These are phyloP conservation scores for Septoria petroselini DNA, from an alignment of 2,329 filamentous ascomycete species.

Conservation along the genomic window DNA sequence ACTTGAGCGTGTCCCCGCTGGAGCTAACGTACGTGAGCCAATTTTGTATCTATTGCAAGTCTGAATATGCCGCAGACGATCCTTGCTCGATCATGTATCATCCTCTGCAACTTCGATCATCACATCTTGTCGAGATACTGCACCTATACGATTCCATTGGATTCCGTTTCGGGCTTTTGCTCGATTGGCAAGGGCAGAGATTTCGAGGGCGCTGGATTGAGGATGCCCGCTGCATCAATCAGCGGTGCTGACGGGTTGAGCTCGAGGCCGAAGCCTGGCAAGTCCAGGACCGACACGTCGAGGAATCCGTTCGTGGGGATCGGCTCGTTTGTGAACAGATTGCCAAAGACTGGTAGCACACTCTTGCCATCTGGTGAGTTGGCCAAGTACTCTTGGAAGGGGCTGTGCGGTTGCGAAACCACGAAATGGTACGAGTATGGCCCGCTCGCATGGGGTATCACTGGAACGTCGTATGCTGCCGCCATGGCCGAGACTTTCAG, in stretches of 20 bases:
- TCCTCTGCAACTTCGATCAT: neutral
- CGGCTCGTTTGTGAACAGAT: conserved; percentile 85
- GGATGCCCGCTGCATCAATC: conserved; percentile 69
- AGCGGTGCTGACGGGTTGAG: conserved; percentile 78
- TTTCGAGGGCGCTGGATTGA: conserved; percentile 61
- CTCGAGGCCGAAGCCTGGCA: conserved; percentile 85
- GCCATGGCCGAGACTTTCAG: conserved; percentile 87
- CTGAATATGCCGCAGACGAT: no score
- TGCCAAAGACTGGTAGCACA: conserved; percentile 86
- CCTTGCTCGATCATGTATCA: neutral
- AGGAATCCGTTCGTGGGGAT: conserved; percentile 81
- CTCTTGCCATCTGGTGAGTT: conserved; percentile 89
- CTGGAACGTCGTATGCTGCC: conserved; percentile 87
- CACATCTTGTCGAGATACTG: neutral
- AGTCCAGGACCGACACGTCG: conserved; percentile 75
- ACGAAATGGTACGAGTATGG: conserved; percentile 97
- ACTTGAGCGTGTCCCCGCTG: no score
- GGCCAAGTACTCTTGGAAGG: conserved; percentile 93
- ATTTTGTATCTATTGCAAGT: no score
- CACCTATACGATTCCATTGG: conserved; percentile 14
- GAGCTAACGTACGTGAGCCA: no score
- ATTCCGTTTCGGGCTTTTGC: conserved; percentile 15
- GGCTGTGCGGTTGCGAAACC: conserved; percentile 85
- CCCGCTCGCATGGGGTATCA: conserved; percentile 90
- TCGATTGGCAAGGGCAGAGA: conserved; percentile 35